phyloP scores from a whole-genome alignment of 345 rosid genomes.

The Brassica nigra region DNA sequence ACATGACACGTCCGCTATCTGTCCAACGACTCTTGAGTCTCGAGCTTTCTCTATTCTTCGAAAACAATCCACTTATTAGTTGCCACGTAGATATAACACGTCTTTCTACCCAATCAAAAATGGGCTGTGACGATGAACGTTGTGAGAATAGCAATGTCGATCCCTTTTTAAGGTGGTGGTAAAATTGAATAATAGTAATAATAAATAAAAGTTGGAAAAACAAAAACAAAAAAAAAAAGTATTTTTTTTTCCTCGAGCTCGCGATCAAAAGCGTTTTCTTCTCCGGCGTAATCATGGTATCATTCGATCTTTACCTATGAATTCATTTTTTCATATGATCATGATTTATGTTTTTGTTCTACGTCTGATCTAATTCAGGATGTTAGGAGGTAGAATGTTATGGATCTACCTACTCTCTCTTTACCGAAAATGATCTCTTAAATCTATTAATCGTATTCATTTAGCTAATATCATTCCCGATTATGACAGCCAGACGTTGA shows the following conservation, averaged over 20 bases:
- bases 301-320: neutral
- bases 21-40: neutral
- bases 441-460: neutral
- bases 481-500: neutral
- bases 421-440: neutral
- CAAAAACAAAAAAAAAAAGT: neutral
- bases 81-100: conserved; percentile 23
- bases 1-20: conserved; percentile 26
- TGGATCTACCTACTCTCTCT: neutral
- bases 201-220: neutral
- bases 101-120: conserved; percentile 19
- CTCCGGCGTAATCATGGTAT: neutral
- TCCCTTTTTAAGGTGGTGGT: neutral
- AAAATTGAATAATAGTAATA: neutral
- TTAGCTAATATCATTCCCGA: neutral
- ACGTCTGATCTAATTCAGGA: neutral
- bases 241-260: neutral
- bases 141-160: conserved; percentile 31
- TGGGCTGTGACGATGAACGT: neutral
- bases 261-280: neutral
- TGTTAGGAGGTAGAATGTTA: neutral
- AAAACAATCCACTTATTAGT: neutral
- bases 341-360: no score
- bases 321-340: neutral
- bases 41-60: neutral